Percentiles rank a stretch among this genome's conserved stretches.
phyloP scores from a whole-genome alignment of 495 filamentous ascomycete genomes.

The Penicillium coffeae region DNA sequence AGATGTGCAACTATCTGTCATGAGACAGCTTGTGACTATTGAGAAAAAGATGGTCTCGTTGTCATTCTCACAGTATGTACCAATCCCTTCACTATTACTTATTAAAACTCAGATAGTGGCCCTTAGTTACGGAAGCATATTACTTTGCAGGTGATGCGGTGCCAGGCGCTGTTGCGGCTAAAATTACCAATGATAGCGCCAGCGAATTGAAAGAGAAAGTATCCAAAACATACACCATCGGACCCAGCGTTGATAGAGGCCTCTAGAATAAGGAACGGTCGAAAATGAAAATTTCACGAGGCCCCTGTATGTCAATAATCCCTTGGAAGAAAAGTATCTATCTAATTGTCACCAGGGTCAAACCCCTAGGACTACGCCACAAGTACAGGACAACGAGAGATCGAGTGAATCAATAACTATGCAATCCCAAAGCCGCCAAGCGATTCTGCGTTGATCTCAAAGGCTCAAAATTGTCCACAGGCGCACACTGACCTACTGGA shows the following conservation, averaged over 20 bases:
- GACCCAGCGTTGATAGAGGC: constrained; percentile 21
- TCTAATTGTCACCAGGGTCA: constrained; percentile 18
- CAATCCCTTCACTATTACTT: neutral
- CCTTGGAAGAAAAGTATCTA: neutral
- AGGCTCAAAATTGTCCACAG: neutral
- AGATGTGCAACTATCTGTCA: constrained; percentile 23
- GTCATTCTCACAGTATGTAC: constrained; percentile 23
- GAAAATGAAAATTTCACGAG: constrained; percentile 24
- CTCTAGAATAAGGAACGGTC: constrained; percentile 31
- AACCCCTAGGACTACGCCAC: constrained; percentile 16
- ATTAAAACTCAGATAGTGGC: constrained; percentile 3
- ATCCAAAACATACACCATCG: constrained; percentile 23
- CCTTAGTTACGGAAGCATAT: constrained; percentile 26
- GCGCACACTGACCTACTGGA: neutral
- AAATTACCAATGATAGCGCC: constrained; percentile 4
- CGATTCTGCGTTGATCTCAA: constrained; percentile 13
- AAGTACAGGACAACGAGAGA: constrained; percentile 24
- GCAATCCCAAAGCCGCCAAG: constrained; percentile 17
- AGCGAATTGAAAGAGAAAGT: constrained; percentile 11
- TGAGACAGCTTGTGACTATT: constrained; percentile 25
- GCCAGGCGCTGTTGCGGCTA: constrained; percentile 9
- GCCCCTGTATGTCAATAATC: constrained; percentile 30
- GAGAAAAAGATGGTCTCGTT: constrained; percentile 26
- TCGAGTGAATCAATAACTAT: constrained; percentile 25
- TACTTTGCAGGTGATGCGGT: constrained; percentile 24